Evolutionary conservation across 768 basidiomycete genomes (phyloP), one percentile per base, ranked within the genome.

Genomic region (Hypsizygus marmoreus): DNA sequence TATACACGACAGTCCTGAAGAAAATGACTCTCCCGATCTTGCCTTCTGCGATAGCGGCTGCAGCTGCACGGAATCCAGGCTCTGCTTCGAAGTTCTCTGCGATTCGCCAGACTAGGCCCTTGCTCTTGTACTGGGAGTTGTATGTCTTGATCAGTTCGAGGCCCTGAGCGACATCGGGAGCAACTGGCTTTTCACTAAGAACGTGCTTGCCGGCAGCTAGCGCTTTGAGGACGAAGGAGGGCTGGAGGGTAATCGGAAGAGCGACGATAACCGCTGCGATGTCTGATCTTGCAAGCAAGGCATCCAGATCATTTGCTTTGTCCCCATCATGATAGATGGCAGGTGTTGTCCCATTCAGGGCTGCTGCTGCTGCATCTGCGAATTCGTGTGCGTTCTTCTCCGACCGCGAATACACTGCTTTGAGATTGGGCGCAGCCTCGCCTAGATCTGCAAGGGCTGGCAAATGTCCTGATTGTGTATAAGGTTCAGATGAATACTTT

Each of bases 161-260:
- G 0, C 86, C 91, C 2, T 69, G 67, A 22, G 74, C 73, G 34
- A 92, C 80, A 56, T 87, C 84, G 31, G 82, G 73, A 3, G 82
- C 89, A 11, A 93, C 76, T 5, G 93, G 93, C 60, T 95, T 95
- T 72, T 95, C 92, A 63, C 85, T 86, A 49, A 94, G 61, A 38
- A 95, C 90, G 60, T 94, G 88, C 68, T 95, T 95, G 20, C 91
- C 88, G 2, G 88, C 86, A 1, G 71, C 77, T 28, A 86, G 68
- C 0, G 80, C 77, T 57, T 77, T 79, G 46, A 79, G 64, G 43
- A 95, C 70, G 47, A 93, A 69, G 13, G 67, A 64, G 2, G 91
- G 89, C 62, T 92, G 91, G 4, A 74, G 56, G 0, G 81, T 76
- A 59, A 95, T 93, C 0, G 91, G 91, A 9, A 95, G 72, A 4